Evolutionary conservation across 2,329 filamentous ascomycete species (phyloP).

Genomic region (Thelonectria discophora): DNA sequence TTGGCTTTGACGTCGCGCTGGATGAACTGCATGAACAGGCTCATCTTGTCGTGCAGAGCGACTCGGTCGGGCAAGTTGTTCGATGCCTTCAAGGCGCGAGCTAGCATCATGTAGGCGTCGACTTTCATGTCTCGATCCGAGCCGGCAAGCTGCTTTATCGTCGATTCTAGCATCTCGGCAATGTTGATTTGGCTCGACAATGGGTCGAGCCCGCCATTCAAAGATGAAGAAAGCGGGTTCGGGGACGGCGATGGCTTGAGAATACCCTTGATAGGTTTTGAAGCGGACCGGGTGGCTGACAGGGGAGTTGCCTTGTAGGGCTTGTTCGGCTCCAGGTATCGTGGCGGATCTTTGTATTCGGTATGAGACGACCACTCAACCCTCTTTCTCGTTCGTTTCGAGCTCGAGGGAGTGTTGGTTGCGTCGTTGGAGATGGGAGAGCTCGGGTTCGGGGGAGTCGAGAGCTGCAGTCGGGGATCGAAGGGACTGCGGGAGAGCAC

Average conservation of each 20-base stretch:
- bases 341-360: slow-evolving; percentile 64
- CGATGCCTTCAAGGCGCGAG: slow-evolving; percentile 79
- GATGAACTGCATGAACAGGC: slow-evolving; percentile 81
- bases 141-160: slow-evolving; percentile 81
- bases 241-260: slow-evolving; percentile 73
- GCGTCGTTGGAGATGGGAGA: slow-evolving; percentile 55
- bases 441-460: slow-evolving; percentile 62
- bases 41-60: slow-evolving; percentile 78
- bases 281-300: slow-evolving; percentile 50
- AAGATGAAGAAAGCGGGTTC: slow-evolving; percentile 54
- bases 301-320: slow-evolving; percentile 52
- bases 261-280: slow-evolving; percentile 71
- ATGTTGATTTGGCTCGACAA: slow-evolving; percentile 62
- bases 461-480: slow-evolving; percentile 49
- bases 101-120: slow-evolving; percentile 87
- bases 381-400: slow-evolving; percentile 59
- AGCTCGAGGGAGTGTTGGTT: slow-evolving; percentile 54
- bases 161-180: slow-evolving; percentile 83
- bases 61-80: slow-evolving; percentile 81
- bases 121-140: slow-evolving; percentile 75
- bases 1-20: slow-evolving; percentile 79
- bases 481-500: slow-evolving; percentile 49
- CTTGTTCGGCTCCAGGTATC: slow-evolving; percentile 52
- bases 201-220: slow-evolving; percentile 54
- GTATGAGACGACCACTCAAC: slow-evolving; percentile 66